Percentiles rank a stretch among this genome's conserved stretches.
These are phyloP conservation scores for Colletotrichum siamense DNA, from an alignment of 2,329 filamentous ascomycete species.

Conservation along the genomic window DNA sequence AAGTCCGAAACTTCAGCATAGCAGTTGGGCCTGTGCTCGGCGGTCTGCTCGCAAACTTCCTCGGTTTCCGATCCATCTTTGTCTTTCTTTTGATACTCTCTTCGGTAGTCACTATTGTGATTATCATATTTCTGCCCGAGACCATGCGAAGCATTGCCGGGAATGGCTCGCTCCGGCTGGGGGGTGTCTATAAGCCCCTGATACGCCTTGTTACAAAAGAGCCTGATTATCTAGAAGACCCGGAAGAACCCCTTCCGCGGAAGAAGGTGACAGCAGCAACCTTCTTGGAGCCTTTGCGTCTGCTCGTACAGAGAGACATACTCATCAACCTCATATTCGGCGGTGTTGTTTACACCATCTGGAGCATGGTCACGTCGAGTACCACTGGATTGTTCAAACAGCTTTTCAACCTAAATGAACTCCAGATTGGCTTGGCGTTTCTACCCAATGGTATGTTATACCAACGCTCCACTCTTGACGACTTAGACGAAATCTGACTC, in stretches of 20 bases:
- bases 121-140: constrained; percentile 31
- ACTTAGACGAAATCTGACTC: neutral
- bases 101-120: constrained; percentile 9
- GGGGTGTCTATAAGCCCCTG: constrained; percentile 31
- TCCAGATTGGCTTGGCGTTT: constrained; percentile 29
- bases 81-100: constrained; percentile 17
- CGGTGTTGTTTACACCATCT: constrained; percentile 40
- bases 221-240: constrained; percentile 19
- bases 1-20: constrained; percentile 32
- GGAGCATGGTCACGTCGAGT: constrained; percentile 52
- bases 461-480: neutral
- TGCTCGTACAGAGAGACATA: constrained; percentile 48
- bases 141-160: constrained; percentile 32
- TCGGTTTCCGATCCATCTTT: constrained; percentile 36
- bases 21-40: constrained; percentile 38
- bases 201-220: constrained; percentile 18
- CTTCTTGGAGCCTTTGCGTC: constrained; percentile 39
- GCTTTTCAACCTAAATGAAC: constrained; percentile 27
- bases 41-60: constrained; percentile 30
- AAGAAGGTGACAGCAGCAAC: constrained; percentile 32
- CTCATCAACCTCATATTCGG: constrained; percentile 47
- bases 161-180: constrained; percentile 27
- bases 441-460: constrained; percentile 29
- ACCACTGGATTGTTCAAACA: constrained; percentile 41
- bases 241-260: neutral